Evolutionary conservation across 495 filamentous ascomycete genomes (phyloP), one percentile per base, ranked within the genome.

Genomic region (Hyphodiscus hymeniophilus): DNA sequence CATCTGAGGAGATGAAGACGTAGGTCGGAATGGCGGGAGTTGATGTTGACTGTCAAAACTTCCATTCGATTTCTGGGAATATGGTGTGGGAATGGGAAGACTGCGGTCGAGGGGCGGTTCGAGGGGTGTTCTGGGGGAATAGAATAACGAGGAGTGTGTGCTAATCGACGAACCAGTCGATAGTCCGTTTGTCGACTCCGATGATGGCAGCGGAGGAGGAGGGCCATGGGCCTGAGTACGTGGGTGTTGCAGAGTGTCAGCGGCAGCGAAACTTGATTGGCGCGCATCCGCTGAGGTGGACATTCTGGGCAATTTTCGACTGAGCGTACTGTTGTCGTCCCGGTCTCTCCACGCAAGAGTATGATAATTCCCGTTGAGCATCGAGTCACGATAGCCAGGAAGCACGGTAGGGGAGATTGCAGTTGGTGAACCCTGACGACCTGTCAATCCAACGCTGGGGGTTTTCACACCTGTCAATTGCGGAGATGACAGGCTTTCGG

Each of bases 1-100:
- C 20, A 52, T 26, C 48, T 51, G 53, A 8, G 59, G 59, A n/a
- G 59, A 61, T 31, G 55, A 23, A 36, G 59, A 58, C 20, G 58
- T 41, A 15, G 51, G 51, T 31, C 55, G 45, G 0, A 61, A 22
- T 10, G 59, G 56, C 1, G 59, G 53, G 12, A 61, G 50, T 28
- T 61, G 56, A 17, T 38, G 12, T 28, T 4, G 26, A 21, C 48
- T 51, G 2, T 61, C 58, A 33, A 30, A 56, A n/a, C 18, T 47
- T 11, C 33, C 42, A 17, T 35, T 17, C 7, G 45, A 40, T 34
- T 56, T 61, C 20, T 52, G 51, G 18, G 50, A 21, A 36, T 48
- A 61, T 12, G 52, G 13, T 1, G 52, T 21, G 2, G 59, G 56
- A n/a, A 61, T 52, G 10, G 59, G 43, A 5, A 59, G 38, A 32